These are phyloP conservation scores for Epicoccum nigrum DNA, from an alignment of 2,329 filamentous ascomycete genomes.

Conservation along the genomic window DNA sequence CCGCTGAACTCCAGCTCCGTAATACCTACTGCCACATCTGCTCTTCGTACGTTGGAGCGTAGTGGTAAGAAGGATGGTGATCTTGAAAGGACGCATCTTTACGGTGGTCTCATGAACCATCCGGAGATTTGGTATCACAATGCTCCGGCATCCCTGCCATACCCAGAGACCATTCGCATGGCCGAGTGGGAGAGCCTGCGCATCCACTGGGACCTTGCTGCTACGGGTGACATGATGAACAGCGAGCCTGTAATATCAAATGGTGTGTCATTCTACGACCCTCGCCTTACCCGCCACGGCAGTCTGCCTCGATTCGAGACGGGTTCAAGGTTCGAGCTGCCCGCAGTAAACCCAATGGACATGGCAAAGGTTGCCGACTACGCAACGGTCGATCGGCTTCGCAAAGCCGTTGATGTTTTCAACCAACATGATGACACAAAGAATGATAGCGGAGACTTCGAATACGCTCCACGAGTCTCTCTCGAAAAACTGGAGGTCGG, in stretches of 20 bases:
- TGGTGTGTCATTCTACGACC: conserved; percentile 25
- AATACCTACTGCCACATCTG: neutral
- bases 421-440: conserved; percentile 7
- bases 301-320: conserved; percentile 28
- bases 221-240: conserved; percentile 14
- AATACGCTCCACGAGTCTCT: conserved; percentile 30
- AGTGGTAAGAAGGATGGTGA: neutral
- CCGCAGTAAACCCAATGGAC: conserved; percentile 3
- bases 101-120: conserved; percentile 34
- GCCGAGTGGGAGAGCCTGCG: conserved; percentile 39
- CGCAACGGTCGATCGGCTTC: conserved; percentile 6
- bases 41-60: neutral
- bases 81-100: conserved; percentile 25
- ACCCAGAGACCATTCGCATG: conserved; percentile 38
- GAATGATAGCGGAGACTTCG: conserved; percentile 18
- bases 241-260: conserved; percentile 18
- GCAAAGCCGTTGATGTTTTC: conserved; percentile 18
- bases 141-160: conserved; percentile 29
- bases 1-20: neutral
- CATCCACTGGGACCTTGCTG: conserved; percentile 33
- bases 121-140: conserved; percentile 31
- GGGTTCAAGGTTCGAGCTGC: conserved; percentile 39
- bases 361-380: conserved; percentile 9
- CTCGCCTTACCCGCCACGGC: conserved; percentile 17
- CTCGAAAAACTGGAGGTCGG: conserved; percentile 18